Conservation (phyloP, 805 yeast genomes). For the Saturnispora silvae region DNA sequence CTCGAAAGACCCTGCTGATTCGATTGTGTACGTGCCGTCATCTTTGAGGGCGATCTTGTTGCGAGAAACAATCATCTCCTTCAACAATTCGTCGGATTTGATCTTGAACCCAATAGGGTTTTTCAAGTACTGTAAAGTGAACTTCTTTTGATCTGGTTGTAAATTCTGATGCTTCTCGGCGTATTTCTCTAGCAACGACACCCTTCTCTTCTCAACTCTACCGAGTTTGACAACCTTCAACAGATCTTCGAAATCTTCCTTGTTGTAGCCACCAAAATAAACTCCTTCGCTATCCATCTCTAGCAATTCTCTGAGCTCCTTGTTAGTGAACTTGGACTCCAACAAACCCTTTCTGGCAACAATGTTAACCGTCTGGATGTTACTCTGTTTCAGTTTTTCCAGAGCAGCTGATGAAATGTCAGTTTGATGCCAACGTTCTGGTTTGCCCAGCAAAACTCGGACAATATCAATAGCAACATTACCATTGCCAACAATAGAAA, state of each 20-base stretch:
- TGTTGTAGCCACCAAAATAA: slow-evolving; percentile 37
- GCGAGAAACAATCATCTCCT: slow-evolving; percentile 37
- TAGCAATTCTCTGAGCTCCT: slow-evolving; percentile 79
- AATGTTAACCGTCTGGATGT: slow-evolving; percentile 54
- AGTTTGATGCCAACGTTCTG: slow-evolving; percentile 44
- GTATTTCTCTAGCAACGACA: slow-evolving; percentile 52
- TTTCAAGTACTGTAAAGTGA: slow-evolving; percentile 63
- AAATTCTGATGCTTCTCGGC: slow-evolving; percentile 11
- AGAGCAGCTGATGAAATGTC: slow-evolving; percentile 64
- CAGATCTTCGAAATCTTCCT: slow-evolving; percentile 26
- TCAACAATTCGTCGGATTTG: slow-evolving; percentile 27
- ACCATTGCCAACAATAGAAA: slow-evolving; percentile 89
- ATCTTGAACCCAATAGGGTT: slow-evolving; percentile 49
- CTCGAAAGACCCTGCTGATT: slow-evolving; percentile 11
- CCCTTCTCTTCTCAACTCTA: slow-evolving; percentile 53
- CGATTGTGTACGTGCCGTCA: slow-evolving; percentile 27
- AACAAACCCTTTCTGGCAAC: slow-evolving; percentile 80
- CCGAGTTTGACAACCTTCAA: slow-evolving; percentile 25
- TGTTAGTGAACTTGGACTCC: slow-evolving; percentile 84
- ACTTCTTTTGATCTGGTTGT: slow-evolving; percentile 25
- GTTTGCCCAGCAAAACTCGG: slow-evolving; percentile 57
- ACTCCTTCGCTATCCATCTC: slow-evolving; percentile 42
- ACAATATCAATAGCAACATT: slow-evolving; percentile 93
- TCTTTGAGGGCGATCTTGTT: slow-evolving; percentile 30
- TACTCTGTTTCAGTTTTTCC: slow-evolving; percentile 37